Evolutionary conservation across 495 filamentous ascomycete species (phyloP).

Genomic region (Hyaloscypha bicolor): DNA sequence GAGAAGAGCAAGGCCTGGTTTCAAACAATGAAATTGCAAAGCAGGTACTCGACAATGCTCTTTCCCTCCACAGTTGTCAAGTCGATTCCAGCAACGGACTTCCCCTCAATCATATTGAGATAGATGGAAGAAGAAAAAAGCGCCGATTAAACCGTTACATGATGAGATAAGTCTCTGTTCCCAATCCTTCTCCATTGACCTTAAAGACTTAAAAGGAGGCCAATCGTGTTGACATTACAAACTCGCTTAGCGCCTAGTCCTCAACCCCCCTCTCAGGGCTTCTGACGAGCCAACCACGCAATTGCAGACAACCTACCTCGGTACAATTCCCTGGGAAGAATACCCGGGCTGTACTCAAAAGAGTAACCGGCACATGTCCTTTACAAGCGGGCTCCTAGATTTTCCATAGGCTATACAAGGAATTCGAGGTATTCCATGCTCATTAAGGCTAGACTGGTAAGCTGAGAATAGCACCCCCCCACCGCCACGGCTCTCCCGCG

Average conservation of each 20-base stretch:
- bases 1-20: not conserved
- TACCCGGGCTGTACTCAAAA: too few species aligned
- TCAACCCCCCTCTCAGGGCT: not conserved
- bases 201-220: not conserved
- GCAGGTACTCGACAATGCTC: not conserved
- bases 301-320: too few species aligned
- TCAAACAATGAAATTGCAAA: not conserved
- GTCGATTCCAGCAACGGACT: too few species aligned
- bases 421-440: not conserved
- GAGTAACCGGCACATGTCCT: not conserved
- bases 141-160: too few species aligned
- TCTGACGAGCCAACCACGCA: not conserved
- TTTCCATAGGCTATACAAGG: not conserved
- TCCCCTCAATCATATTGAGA: too few species aligned
- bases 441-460: not conserved
- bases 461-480: not conserved
- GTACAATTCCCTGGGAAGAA: too few species aligned
- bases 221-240: not conserved
- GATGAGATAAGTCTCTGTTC: too few species aligned
- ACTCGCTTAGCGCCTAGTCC: not conserved
- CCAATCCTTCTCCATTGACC: too few species aligned
- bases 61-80: not conserved
- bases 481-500: not conserved
- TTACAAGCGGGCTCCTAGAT: not conserved
- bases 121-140: too few species aligned